These are phyloP conservation scores for Arthrobotrys megalospora DNA, from an alignment of 2,329 filamentous ascomycete genomes.

Conservation along the genomic window DNA sequence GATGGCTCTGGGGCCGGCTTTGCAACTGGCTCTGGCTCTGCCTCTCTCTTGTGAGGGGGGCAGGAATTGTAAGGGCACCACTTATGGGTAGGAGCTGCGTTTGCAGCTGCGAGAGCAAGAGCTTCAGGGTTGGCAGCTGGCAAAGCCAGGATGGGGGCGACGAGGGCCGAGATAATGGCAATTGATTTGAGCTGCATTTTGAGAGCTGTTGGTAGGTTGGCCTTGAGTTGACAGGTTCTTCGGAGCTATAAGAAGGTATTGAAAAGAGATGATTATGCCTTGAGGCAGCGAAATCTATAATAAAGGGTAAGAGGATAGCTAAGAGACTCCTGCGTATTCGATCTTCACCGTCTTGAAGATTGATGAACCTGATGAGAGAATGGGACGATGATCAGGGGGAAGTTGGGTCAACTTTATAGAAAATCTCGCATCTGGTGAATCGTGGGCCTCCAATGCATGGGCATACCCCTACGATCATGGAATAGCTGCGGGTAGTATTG, in stretches of 20 bases:
- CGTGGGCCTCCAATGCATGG: constrained; percentile 11
- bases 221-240: constrained; percentile 21
- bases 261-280: constrained; percentile 41
- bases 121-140: constrained; percentile 46
- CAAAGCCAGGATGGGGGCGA: constrained; percentile 37
- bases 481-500: constrained; percentile 53
- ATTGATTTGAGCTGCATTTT: constrained; percentile 52
- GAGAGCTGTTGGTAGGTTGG: constrained; percentile 23
- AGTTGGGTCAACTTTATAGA: constrained; percentile 55
- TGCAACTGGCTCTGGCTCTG: constrained; percentile 18
- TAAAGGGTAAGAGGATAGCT: constrained; percentile 41
- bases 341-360: constrained; percentile 45
- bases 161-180: constrained; percentile 32
- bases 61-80: constrained; percentile 38
- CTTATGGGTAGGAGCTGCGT: constrained; percentile 5
- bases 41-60: constrained; percentile 9
- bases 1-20: background rate
- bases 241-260: constrained; percentile 39
- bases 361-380: constrained; percentile 51
- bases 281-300: constrained; percentile 48
- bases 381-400: constrained; percentile 48
- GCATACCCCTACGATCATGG: constrained; percentile 36
- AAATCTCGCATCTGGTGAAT: constrained; percentile 12
- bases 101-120: constrained; percentile 7
- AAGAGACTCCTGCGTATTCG: constrained; percentile 46